These are phyloP conservation scores for Cylindrotheca closterium DNA, from an alignment of 108 stramenopile species.

Conservation along the genomic window DNA sequence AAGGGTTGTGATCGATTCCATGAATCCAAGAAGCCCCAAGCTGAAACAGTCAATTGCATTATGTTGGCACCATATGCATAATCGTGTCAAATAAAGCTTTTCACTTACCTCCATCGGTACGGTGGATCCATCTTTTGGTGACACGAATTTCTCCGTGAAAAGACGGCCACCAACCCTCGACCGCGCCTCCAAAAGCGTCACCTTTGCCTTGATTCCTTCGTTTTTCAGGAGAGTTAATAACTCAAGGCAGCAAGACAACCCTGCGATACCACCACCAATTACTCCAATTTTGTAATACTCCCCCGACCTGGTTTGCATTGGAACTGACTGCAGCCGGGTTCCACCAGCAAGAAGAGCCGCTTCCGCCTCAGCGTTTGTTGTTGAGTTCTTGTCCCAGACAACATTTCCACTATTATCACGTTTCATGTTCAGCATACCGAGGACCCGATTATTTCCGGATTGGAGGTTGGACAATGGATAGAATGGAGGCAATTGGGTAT, in stretches of 20 bases:
- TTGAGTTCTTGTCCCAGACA: conserved; percentile 18
- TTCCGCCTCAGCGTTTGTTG: conserved; percentile 1
- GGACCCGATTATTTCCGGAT: conserved; percentile 21
- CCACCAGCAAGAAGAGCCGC: conserved; percentile 17
- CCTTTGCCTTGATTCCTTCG: conserved; percentile 42
- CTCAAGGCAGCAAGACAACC: conserved; percentile 45
- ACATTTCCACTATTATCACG: conserved; percentile 38
- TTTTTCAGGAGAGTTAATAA: conserved; percentile 27
- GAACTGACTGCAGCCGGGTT: conserved; percentile 20
- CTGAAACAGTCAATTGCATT: no score
- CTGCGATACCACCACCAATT: conserved; percentile 60
- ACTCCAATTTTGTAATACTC: conserved; percentile 49
- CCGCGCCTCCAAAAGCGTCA: conserved; percentile 49
- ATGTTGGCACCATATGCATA: no score
- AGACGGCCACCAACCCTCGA: conserved; percentile 51
- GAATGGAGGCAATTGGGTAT: conserved; percentile 51
- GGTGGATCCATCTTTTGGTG: no score
- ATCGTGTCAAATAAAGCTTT: no score
- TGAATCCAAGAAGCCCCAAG: conserved; percentile 77
- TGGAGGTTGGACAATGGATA: conserved; percentile 53
- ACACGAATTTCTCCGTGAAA: conserved; percentile 31
- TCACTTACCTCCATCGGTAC: no score
- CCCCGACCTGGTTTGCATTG: conserved; percentile 45
- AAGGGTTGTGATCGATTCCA: conserved; percentile 70
- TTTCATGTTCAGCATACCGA: conserved; percentile 49